phyloP scores from a whole-genome alignment of 2,329 filamentous ascomycete species.

The Venturia effusa region DNA sequence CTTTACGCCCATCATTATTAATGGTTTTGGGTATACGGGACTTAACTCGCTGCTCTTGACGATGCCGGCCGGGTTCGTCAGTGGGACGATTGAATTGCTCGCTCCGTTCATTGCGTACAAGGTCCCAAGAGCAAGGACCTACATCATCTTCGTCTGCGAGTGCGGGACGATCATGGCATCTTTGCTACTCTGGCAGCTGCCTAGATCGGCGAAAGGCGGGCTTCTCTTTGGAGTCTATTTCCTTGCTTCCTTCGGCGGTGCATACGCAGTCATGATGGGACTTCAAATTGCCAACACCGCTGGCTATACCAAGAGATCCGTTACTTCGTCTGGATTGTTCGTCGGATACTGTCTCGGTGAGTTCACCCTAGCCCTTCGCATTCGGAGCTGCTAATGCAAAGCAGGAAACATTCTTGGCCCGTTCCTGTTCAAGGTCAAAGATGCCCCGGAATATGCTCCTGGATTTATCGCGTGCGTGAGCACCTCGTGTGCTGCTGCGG shows the following conservation, averaged over 20 bases:
- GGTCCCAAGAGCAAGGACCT: constrained; percentile 24
- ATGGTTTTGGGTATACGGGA: constrained; percentile 33
- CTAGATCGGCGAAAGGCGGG: constrained; percentile 30
- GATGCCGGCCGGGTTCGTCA: constrained; percentile 30
- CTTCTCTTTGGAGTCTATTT: constrained; percentile 40
- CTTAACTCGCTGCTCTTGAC: constrained; percentile 34
- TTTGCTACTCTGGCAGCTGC: constrained; percentile 35
- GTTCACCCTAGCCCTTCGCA: neutral
- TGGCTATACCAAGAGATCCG: constrained; percentile 40
- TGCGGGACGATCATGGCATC: constrained; percentile 31
- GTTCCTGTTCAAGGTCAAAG: constrained; percentile 30
- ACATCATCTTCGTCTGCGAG: constrained; percentile 31
- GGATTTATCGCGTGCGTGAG: constrained; percentile 31
- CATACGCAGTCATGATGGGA: constrained; percentile 41
- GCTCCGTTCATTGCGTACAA: constrained; percentile 31
- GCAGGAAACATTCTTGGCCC: constrained; percentile 35
- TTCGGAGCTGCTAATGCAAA: constrained; percentile 8
- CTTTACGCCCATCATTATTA: constrained; percentile 36
- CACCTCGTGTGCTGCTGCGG: constrained; percentile 22
- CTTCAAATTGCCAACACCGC: constrained; percentile 40
- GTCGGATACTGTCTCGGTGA: constrained; percentile 41
- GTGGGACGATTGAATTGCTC: constrained; percentile 29
- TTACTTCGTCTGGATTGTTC: constrained; percentile 39
- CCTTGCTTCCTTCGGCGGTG: constrained; percentile 34
- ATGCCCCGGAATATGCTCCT: constrained; percentile 29